A percentile compares a stretch with the other conserved stretches of the same genome.
These are phyloP conservation scores for Paspalum vaginatum DNA, from an alignment of 176 grass and related monocot genomes.

Conservation along the genomic window DNA sequence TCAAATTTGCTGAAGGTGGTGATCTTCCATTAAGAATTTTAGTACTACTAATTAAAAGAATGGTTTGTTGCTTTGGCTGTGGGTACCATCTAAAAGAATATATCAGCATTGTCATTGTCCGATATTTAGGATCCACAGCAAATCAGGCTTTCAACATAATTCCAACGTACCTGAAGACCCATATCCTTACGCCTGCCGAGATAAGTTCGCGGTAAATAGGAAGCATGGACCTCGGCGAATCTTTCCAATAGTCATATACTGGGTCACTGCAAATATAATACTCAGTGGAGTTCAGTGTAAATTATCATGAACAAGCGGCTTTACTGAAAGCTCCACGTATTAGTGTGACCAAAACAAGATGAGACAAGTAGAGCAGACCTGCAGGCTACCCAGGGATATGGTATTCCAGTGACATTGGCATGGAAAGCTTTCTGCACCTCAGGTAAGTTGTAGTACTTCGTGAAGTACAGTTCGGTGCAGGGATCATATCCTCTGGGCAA, in stretches of 20 bases:
- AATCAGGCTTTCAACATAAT: constrained; percentile 16
- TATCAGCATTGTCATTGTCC: not conserved
- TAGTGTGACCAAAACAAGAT: constrained; percentile 22
- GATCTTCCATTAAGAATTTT: no score
- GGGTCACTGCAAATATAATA: constrained; percentile 43
- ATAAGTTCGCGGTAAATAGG: constrained; percentile 84
- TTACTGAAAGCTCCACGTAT: not conserved
- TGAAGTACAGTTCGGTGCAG: constrained; percentile 76
- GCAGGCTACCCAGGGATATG: constrained; percentile 66
- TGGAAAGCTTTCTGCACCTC: constrained; percentile 91
- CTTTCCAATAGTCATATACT: constrained; percentile 53
- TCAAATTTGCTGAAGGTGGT: no score
- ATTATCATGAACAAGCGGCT: not conserved
- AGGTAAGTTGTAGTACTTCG: constrained; percentile 68
- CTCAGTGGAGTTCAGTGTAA: not conserved
- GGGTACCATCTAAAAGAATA: no score
- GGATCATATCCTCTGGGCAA: constrained; percentile 88
- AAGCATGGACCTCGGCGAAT: constrained; percentile 74
- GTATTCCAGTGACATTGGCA: constrained; percentile 81
- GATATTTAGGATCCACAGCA: not conserved
- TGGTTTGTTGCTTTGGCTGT: no score
- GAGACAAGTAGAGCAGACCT: constrained; percentile 54
- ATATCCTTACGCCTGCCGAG: constrained; percentile 61
- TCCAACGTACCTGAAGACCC: constrained; percentile 77
- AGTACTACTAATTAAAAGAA: no score